These are phyloP conservation scores for Plasmodium cynomolgi DNA, from an alignment of 169 alveolate species.

Conservation along the genomic window DNA sequence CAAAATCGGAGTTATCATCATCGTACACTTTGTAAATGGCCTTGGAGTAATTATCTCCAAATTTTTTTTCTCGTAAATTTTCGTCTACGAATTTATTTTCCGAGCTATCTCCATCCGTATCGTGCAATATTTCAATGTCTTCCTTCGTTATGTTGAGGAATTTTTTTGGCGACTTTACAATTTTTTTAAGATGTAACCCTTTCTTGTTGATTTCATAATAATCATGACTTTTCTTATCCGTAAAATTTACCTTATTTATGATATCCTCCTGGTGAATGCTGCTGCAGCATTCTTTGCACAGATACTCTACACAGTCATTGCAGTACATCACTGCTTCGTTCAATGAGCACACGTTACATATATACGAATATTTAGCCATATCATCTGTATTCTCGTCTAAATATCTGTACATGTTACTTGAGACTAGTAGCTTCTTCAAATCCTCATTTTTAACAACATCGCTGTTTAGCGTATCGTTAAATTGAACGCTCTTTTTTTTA, in stretches of 20 bases:
- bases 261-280: conserved; percentile 39
- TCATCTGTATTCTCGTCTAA: conserved; percentile 44
- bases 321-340: conserved; percentile 66
- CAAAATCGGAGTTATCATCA: conserved; percentile 68
- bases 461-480: conserved; percentile 18
- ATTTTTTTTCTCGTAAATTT: not conserved
- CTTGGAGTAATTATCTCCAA: conserved; percentile 6
- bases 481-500: not conserved
- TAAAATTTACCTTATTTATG: conserved; percentile 7
- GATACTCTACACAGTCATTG: conserved; percentile 71
- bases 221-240: conserved; percentile 24
- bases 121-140: conserved; percentile 22
- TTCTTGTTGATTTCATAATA: conserved; percentile 53
- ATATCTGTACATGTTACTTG: conserved; percentile 38
- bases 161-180: conserved; percentile 55
- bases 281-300: conserved; percentile 49
- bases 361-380: conserved; percentile 44
- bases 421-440: conserved; percentile 4
- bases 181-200: conserved; percentile 30
- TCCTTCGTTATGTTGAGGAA: conserved; percentile 36
- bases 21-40: conserved; percentile 28
- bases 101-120: conserved; percentile 47
- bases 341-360: conserved; percentile 66
- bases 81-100: not conserved
- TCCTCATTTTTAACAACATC: conserved; percentile 37